Base-by-base conservation (phyloP, 192 early-diverging fungal species). In the Rhizoclosmatium globosum region DNA sequence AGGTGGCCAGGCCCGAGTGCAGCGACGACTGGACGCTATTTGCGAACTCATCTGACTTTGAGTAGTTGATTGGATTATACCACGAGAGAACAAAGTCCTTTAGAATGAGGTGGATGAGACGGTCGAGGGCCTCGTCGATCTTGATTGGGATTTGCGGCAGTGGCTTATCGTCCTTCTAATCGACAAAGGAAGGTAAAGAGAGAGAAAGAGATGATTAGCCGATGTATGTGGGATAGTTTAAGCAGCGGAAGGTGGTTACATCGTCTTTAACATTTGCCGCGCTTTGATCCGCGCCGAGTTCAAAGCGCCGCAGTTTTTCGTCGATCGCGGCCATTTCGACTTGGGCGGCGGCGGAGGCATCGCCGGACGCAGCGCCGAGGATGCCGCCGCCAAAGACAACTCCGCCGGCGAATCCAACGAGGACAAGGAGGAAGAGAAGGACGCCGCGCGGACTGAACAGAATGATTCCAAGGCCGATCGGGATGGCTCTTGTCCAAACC, bases 61-160 rank as follows among this genome's bases (percentile, higher is more conserved):
- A 87, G 41, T 71, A 70, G 71, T 87, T 87, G 50, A 87, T 23
- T 47, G 75, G 68, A 4, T 23, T 44, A 39, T 75, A 87, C 86
- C 86, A 87, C 31, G 47, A 45, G 47, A 78, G 60, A 58, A 87
- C 77, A 57, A 83, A 87, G 76, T 87, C 86, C 23, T 78, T 68
- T 2, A 85, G 64, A 45, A 87, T 82, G 42, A 77, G 61, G 3
- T 38, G 42, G 48, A 82, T 60, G 56, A 87, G 72, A 15, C 69
- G 79, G 23, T 81, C 57, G 2, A 85, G 64, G 42, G 74, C 39
- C 21, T 60, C 44, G 13, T 2, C 45, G 43, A 76, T 43, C 41
- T 71, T 71, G 47, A 2, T 21, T 21, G 46, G 47, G 4, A 71
- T 4, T 39, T 19, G 47, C 4, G 43, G 38, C 4, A 56, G 50